A percentile compares a stretch with the other conserved stretches of the same genome.
These are phyloP conservation scores for Colletotrichum theobromicola DNA, from an alignment of 2,329 filamentous ascomycete genomes.

Conservation along the genomic window DNA sequence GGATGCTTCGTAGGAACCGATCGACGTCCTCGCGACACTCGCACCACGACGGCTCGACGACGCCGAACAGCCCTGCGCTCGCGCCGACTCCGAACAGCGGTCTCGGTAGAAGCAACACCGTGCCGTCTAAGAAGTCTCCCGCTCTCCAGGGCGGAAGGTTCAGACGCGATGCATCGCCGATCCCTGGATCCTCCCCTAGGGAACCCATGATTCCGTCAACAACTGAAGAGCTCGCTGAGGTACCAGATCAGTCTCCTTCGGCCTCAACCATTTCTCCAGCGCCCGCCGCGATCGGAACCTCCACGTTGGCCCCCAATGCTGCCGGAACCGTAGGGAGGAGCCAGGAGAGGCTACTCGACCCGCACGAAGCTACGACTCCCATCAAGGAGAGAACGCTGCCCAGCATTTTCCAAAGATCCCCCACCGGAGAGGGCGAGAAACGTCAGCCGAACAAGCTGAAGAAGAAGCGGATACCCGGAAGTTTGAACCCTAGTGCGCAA, in stretches of 20 bases:
- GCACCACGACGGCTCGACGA: constrained; percentile 73
- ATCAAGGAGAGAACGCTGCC: constrained; percentile 71
- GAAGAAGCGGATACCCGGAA: constrained; percentile 81
- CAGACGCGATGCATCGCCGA: constrained; percentile 32
- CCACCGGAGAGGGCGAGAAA: constrained; percentile 63
- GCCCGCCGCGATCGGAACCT: constrained; percentile 28
- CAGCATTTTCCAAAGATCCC: constrained; percentile 73
- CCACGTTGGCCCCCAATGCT: constrained; percentile 31
- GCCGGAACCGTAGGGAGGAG: constrained; percentile 45
- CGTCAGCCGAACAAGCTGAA: constrained; percentile 88
- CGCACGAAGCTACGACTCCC: constrained; percentile 56
- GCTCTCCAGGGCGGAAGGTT: constrained; percentile 72
- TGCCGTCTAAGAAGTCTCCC: constrained; percentile 89
- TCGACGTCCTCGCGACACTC: constrained; percentile 93
- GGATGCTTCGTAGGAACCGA: constrained; percentile 82
- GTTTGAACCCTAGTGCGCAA: constrained; percentile 84
- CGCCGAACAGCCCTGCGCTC: constrained; percentile 68
- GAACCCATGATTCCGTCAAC: constrained; percentile 37
- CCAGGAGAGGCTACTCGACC: constrained; percentile 53
- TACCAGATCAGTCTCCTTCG: constrained; percentile 6
- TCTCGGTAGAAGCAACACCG: constrained; percentile 79
- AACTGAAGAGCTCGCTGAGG: constrained; percentile 14
- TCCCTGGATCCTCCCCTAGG: constrained; percentile 36
- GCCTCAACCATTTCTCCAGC: constrained; percentile 30
- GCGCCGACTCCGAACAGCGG: constrained; percentile 60